Evolutionary conservation across 2,329 filamentous ascomycete species (phyloP).

Genomic region (Alternaria gansuensis): DNA sequence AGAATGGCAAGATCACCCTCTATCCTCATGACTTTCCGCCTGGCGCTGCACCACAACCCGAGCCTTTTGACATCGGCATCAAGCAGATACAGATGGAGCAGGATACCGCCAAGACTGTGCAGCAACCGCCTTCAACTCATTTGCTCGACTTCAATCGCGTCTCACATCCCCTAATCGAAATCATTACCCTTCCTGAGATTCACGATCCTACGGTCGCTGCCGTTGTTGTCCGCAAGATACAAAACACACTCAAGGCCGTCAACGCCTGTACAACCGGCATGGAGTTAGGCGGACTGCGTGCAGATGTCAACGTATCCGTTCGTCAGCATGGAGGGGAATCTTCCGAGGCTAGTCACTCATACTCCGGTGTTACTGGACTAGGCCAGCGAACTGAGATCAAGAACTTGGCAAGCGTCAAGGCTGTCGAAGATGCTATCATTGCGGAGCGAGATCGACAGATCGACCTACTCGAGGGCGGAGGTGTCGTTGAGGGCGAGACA

Average conservation of each 20-base stretch:
- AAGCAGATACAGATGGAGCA: constrained; percentile 97
- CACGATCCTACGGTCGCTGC: constrained; percentile 88
- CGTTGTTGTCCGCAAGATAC: constrained; percentile 87
- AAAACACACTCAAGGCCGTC: constrained; percentile 78
- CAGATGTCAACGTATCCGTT: constrained; percentile 95
- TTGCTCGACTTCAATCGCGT: constrained; percentile 95
- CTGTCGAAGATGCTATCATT: constrained; percentile 92
- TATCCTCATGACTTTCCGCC: constrained; percentile 68
- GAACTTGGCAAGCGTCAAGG: constrained; percentile 93
- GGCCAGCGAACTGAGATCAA: constrained; percentile 97
- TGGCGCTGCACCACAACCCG: constrained; percentile 74
- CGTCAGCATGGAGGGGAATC: constrained; percentile 58
- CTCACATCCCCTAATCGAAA: constrained; percentile 89
- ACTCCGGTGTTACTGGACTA: constrained; percentile 68
- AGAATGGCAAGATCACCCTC: constrained; percentile 75
- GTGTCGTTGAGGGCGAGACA: constrained; percentile 82
- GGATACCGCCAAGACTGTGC: constrained; percentile 93
- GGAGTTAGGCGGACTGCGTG: constrained; percentile 89
- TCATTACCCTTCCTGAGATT: constrained; percentile 90
- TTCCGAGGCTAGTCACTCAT: constrained; percentile 55
- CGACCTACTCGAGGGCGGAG: constrained; percentile 76
- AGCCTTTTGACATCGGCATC: constrained; percentile 78
- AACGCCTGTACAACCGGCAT: constrained; percentile 90
- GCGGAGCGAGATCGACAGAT: constrained; percentile 93
- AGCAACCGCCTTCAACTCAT: constrained; percentile 75